Percentiles rank a stretch among this genome's conserved stretches.
phyloP scores from a whole-genome alignment of 768 basidiomycete genomes.

The Leccinellum luteum region DNA sequence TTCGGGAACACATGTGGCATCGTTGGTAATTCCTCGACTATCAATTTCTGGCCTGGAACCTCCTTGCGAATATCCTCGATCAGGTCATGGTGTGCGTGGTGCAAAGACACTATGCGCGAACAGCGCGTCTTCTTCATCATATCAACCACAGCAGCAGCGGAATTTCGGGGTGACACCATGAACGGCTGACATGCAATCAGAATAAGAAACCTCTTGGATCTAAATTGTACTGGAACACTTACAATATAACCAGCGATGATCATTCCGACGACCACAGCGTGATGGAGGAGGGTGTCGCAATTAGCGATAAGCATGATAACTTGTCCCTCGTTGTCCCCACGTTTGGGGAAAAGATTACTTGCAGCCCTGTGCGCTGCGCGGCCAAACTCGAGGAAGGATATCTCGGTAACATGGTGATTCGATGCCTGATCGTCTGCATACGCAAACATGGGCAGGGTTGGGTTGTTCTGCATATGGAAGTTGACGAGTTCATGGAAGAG shows the following conservation, averaged over 20 bases:
- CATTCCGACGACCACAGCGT: conserved; percentile 17
- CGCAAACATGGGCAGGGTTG: conserved; percentile 9
- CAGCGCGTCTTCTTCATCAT: conserved; percentile 11
- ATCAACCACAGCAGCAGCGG: conserved; percentile 3
- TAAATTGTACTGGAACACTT: conserved; percentile 28
- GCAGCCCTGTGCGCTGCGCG: conserved; percentile 32
- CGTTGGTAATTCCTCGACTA: conserved; percentile 11
- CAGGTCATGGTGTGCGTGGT: conserved; percentile 10
- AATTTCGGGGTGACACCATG: conserved; percentile 26
- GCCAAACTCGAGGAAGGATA: conserved; percentile 11
- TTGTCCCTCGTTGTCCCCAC: conserved; percentile 17
- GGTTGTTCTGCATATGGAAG: conserved; percentile 17
- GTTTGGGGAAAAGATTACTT: conserved; percentile 14
- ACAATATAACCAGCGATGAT: conserved; percentile 30
- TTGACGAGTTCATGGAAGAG: conserved; percentile 15
- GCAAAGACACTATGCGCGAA: conserved; percentile 9
- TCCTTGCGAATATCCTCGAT: conserved; percentile 6
- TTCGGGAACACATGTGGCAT: conserved; percentile 36
- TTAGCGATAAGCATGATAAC: conserved; percentile 33
- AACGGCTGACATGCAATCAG: conserved; percentile 21
- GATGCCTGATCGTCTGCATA: conserved; percentile 14
- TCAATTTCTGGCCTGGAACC: background rate
- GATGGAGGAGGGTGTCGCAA: conserved; percentile 23
- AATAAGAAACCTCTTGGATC: conserved; percentile 22
- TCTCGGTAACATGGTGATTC: conserved; percentile 8